These are phyloP conservation scores for Gaillardinia entomophila DNA, from an alignment of 805 yeast genomes.

Conservation along the genomic window DNA sequence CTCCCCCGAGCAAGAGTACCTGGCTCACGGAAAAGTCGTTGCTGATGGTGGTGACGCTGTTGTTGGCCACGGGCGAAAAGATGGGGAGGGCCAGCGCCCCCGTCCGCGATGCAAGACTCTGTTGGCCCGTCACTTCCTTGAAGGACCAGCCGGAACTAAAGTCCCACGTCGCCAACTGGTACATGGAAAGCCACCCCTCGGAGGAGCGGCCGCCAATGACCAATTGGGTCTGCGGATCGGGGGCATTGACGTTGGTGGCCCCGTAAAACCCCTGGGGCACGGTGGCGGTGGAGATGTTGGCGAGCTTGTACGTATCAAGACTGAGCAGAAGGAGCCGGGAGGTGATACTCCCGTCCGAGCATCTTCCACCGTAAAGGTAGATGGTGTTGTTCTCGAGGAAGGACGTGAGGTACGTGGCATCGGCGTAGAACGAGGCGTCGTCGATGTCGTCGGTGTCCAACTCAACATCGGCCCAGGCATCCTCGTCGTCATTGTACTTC, in stretches of 20 bases:
- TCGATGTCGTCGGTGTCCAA: slow-evolving; percentile 15
- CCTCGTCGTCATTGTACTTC: slow-evolving; percentile 10
- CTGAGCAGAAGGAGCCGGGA: slow-evolving; percentile 42
- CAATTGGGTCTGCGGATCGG: slow-evolving; percentile 41
- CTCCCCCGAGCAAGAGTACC: slow-evolving; percentile 61
- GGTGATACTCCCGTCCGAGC: slow-evolving; percentile 22
- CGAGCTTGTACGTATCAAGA: slow-evolving; percentile 21
- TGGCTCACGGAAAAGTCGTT: slow-evolving; percentile 29
- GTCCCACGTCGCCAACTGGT: slow-evolving; percentile 71
- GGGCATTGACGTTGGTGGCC: slow-evolving; percentile 40
- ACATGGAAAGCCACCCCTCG: slow-evolving; percentile 66
- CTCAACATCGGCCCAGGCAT: slow-evolving; percentile 15
- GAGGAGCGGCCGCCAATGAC: slow-evolving; percentile 63
- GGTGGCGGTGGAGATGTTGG: slow-evolving; percentile 42
- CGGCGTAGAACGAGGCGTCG: slow-evolving; percentile 26
- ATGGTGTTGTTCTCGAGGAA: slow-evolving; percentile 28
- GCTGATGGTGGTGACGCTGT: slow-evolving; percentile 19
- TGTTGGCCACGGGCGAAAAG: slow-evolving; percentile 25
- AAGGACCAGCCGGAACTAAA: slow-evolving; percentile 65
- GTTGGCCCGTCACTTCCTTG: slow-evolving; percentile 14
- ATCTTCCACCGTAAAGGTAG: slow-evolving; percentile 52
- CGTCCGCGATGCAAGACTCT: slow-evolving; percentile 46
- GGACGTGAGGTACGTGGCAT: slow-evolving; percentile 39
- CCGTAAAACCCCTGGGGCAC: slow-evolving; percentile 54
- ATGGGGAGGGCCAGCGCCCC: slow-evolving; percentile 52